Percentiles rank a stretch among this genome's conserved stretches.
Conservation (phyloP, 305 asterid species). For the Lippia alba region DNA sequence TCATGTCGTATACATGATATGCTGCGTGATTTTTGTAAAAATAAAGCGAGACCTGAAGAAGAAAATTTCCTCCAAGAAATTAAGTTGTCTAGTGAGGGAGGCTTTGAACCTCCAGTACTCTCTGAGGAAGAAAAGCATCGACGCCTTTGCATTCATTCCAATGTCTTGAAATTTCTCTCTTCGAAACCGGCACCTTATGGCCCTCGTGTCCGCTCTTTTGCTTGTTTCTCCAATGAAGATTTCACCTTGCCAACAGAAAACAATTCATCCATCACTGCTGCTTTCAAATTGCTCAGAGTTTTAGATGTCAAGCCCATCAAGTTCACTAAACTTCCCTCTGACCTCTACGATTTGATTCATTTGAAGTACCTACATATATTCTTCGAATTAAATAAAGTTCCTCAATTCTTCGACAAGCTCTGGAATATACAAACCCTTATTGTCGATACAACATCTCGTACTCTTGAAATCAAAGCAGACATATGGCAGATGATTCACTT, state of each 20-base stretch:
- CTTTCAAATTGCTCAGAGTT: conserved; percentile 31
- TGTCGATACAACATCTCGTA: not conserved
- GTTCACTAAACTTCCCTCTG: conserved; percentile 12
- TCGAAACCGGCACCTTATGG: not conserved
- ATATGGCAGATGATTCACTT: not conserved
- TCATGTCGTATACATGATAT: not conserved
- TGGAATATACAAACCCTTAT: not conserved
- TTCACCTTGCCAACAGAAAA: conserved; percentile 2
- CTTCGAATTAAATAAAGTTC: not conserved
- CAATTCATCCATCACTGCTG: not conserved
- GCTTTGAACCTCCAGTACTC: not conserved
- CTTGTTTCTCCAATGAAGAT: conserved; percentile 27
- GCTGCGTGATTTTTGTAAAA: not conserved
- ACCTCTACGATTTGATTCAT: conserved; percentile 24
- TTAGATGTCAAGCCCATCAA: conserved; percentile 26
- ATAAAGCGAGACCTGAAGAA: not conserved
- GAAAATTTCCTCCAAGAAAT: not conserved
- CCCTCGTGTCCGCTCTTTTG: conserved; percentile 23
- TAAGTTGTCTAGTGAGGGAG: not conserved
- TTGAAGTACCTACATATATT: not conserved
- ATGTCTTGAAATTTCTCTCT: not conserved
- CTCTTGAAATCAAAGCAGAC: not conserved
- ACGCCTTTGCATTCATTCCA: not conserved
- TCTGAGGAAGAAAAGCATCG: not conserved
- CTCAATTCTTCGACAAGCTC: not conserved